Base-by-base conservation (phyloP, 345 rosid genomes). In the Eucalyptus leucophloia region DNA sequence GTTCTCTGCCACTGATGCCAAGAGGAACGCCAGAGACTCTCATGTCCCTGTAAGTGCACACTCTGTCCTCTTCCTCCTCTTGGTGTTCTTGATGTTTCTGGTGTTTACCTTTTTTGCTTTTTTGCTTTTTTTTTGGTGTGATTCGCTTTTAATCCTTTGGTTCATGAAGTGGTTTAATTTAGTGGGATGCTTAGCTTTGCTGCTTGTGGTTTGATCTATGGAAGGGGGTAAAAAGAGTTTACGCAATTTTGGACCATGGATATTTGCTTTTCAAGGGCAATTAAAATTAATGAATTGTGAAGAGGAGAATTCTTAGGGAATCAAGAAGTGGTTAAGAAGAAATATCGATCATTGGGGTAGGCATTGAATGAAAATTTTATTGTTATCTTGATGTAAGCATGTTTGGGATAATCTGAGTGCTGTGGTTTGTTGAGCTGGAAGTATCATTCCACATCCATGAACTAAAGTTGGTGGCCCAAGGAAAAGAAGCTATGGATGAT, bases 1-100 rank as follows among this genome's bases (percentile, higher is more conserved):
- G 86, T 95, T 96, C 94, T 96, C 97, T 40, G 97, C 96, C 85
- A 95, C 96, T 23, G 98, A 96, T 90, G 96, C 98, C 72, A 95
- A 96, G 94, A 93, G 97, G 92, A 96, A 91, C 88, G 97, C 96
- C 83, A 92, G 98, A 94, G 98, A 96, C 92, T 94, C 98, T 9
- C 98, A 96, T 89, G 98, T 95, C 40, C 97, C 96, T 86, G 98
- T 96, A 94, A 62, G 95, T 90, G 40, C 23, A 7, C 32, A 1
- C 54, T 26, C 23, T 26, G 53, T 8, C 44, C 23, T 65, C 40
- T 24, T 77, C 16, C 13, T 77, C 30, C 83, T 42, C 13, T 42
- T 77, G 47, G 47, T 37, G 47, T 40, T 40, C 83, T 77, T 77
- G 30, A 77, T 77, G 15, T 21, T 37, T 77, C 47, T 77, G 83